Evolutionary conservation across 495 filamentous ascomycete species (phyloP).

Genomic region (Corynascus novoguineensis): DNA sequence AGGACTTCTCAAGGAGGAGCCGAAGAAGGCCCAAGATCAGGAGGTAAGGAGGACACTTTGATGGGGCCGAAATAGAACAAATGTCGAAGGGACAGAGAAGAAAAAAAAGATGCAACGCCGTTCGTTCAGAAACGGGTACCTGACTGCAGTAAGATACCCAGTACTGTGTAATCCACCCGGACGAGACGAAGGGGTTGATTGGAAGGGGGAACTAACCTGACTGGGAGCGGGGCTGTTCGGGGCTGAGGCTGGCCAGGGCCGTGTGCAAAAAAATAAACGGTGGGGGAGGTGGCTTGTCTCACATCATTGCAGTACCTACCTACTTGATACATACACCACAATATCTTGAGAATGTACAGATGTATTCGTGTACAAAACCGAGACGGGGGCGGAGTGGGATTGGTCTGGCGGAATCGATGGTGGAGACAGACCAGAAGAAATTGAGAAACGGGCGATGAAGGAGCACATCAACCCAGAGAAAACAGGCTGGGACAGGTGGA

Average conservation of each 20-base stretch:
- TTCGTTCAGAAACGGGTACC: slow-evolving; percentile 6
- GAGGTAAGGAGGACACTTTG: background rate
- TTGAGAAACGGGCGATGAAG: background rate
- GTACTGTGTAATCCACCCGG: slow-evolving; percentile 15
- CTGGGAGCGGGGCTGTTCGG: slow-evolving; percentile 20
- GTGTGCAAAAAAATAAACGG: slow-evolving; percentile 21
- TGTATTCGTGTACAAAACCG: slow-evolving; percentile 13
- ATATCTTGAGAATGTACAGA: too few relatives aligned
- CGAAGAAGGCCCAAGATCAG: background rate
- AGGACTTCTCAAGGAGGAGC: background rate
- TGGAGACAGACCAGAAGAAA: slow-evolving; percentile 4
- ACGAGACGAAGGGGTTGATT: slow-evolving; percentile 17
- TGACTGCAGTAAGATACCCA: slow-evolving; percentile 3
- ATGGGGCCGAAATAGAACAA: slow-evolving; percentile 14
- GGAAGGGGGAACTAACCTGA: slow-evolving; percentile 17
- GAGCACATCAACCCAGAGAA: background rate
- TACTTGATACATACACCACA: too few relatives aligned
- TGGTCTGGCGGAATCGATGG: background rate
- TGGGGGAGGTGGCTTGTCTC: slow-evolving; percentile 35
- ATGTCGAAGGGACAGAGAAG: too few relatives aligned
- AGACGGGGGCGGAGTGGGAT: slow-evolving; percentile 20
- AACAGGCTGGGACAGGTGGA: slow-evolving; percentile 4
- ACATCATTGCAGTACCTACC: too few relatives aligned
- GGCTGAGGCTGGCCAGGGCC: slow-evolving; percentile 19
- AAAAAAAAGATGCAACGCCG: background rate